Percentiles rank a stretch among this genome's conserved stretches.
These are phyloP conservation scores for Flaveria ramosissima DNA, from an alignment of 129 eudicot genomes.

Conservation along the genomic window DNA sequence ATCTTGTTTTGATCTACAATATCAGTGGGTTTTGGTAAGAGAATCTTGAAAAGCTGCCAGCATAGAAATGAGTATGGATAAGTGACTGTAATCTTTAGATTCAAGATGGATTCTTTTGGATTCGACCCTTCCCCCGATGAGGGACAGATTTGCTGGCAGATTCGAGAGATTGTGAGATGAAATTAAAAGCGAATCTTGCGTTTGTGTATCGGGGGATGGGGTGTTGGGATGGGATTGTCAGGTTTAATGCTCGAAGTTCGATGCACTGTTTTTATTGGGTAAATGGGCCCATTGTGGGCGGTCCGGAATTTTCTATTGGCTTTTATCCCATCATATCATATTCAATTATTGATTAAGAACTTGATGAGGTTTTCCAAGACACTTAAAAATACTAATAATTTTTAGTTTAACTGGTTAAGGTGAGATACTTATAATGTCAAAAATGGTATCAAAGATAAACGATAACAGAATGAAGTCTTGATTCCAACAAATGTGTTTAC, in stretches of 20 bases:
- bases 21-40: background rate
- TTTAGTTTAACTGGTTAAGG: too few species aligned
- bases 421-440: too few species aligned
- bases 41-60: slow-evolving; percentile 20
- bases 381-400: too few species aligned
- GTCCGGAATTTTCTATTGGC: slow-evolving; percentile 15
- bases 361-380: too few species aligned
- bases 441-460: too few species aligned
- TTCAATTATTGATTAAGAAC: background rate
- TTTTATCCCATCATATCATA: background rate
- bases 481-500: too few species aligned
- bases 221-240: slow-evolving; percentile 9
- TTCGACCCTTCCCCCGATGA: slow-evolving; percentile 29
- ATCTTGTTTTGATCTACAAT: background rate
- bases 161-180: background rate
- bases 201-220: background rate
- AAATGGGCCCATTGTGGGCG: slow-evolving; percentile 33
- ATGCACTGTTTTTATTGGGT: slow-evolving; percentile 19
- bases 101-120: slow-evolving; percentile 27
- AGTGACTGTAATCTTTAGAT: slow-evolving; percentile 16
- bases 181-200: too few species aligned
- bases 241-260: slow-evolving; percentile 21
- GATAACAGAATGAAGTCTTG: too few species aligned
- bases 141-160: slow-evolving; percentile 19
- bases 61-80: background rate